Percentiles rank a stretch among this genome's conserved stretches.
phyloP scores from a whole-genome alignment of 345 rosid species.

The Draba incana region DNA sequence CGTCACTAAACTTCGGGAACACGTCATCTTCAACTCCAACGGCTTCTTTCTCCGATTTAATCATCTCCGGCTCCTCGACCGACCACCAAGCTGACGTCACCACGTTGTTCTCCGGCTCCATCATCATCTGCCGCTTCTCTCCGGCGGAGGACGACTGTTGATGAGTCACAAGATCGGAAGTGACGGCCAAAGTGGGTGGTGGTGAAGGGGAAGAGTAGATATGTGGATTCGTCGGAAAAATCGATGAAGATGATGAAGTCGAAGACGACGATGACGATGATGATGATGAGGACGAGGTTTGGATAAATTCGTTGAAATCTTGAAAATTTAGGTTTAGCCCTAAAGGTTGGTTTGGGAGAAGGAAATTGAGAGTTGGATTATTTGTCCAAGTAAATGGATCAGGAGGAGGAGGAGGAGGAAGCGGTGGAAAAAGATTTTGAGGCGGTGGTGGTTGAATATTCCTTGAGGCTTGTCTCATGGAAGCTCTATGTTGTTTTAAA shows the following conservation, averaged over 20 bases:
- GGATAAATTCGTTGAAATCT: conserved; percentile 66
- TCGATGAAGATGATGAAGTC: conserved; percentile 60
- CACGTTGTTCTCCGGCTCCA: conserved; percentile 39
- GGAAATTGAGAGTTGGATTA: conserved; percentile 45
- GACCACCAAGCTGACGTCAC: conserved; percentile 49
- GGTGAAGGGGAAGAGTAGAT: conserved; percentile 37
- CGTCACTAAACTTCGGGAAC: conserved; percentile 65
- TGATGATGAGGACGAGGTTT: conserved; percentile 54
- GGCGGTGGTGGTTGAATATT: conserved; percentile 49
- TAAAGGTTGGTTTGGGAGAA: conserved; percentile 68
- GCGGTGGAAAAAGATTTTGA: conserved; percentile 42
- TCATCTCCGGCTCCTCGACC: conserved; percentile 32
- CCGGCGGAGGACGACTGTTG: conserved; percentile 26
- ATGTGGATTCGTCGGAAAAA: conserved; percentile 33
- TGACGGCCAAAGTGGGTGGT: conserved; percentile 31
- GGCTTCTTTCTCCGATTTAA: conserved; percentile 59
- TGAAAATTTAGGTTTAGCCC: conserved; percentile 85
- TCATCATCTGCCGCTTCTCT: conserved; percentile 28
- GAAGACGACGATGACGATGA: conserved; percentile 55
- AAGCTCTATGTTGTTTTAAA: conserved; percentile 84
- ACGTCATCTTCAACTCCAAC: conserved; percentile 51
- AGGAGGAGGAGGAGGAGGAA: conserved; percentile 38
- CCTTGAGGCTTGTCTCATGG: conserved; percentile 77
- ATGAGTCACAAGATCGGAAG: conserved; percentile 10
- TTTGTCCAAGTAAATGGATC: conserved; percentile 50